Evolutionary conservation across 1,284 basidiomycete genomes (phyloP), one percentile per base, ranked within the genome.

Genomic region (Leccinum subfulvum): DNA sequence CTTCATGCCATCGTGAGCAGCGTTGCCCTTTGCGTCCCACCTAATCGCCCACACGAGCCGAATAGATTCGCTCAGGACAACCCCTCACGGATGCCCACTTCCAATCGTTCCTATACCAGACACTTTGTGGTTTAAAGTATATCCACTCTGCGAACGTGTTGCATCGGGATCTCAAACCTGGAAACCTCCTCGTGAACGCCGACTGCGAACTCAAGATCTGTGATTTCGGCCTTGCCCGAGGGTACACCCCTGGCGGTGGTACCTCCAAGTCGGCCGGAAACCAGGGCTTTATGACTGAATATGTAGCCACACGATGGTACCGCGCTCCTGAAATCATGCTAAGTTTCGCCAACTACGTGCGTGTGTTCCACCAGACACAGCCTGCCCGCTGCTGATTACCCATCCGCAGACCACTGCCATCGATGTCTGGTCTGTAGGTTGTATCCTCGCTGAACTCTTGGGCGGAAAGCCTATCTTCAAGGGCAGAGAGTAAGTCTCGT

Each of bases 281-380:
- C 71, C 94, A 95, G 69, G 95, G 96, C 1, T 98, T 99, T 80
- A 99, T 99, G 97, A 99, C 97, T 0, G 97, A 99, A 78, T 97
- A 95, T 76, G 95, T 97, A 35, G 95, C 95, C n/a, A 98, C 95
- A 10, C 84, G 95, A 62, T 98, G 95, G 96, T 98, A 98, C 76
- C 84, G 95, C 58, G 95, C 95, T 18, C 96, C 96, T 0, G 95
- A 98, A 79, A 97, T 98, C 76, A 98, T 98, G 96, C 77, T 98
- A 69, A 95, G 92, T 77, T 97, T 97, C 71, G 94, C 94, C 52
- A 97, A 97, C 81, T 97, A 95, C 72, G 91, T 93, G 69, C 76
- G 89, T 78, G 10, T 59, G 56, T 39, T 4, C 16, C 18, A 56
- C 4, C 4, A 23, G 16, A 8, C 14, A n/a, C n/a, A 6, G 10